Evolutionary conservation across 331 rosid species (phyloP).

Genomic region (Prunus yedoensis): DNA sequence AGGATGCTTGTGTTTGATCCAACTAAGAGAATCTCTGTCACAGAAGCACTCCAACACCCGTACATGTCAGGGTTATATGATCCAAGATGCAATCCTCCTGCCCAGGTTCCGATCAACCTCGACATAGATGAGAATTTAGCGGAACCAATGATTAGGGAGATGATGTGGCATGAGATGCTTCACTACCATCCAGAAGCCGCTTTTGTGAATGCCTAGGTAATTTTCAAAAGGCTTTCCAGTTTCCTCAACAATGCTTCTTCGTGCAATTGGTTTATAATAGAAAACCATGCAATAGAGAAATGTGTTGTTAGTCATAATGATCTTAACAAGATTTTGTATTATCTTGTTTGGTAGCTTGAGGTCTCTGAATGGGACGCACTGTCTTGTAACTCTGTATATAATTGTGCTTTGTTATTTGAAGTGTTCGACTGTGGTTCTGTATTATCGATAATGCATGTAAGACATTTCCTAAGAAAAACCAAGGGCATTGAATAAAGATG

Average conservation of each 20-base stretch:
- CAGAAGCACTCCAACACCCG: slow-evolving; percentile 55
- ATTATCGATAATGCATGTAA: neutral
- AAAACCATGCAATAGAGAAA: slow-evolving; percentile 2
- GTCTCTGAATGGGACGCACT: neutral
- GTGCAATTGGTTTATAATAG: neutral
- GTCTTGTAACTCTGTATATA: slow-evolving; percentile 20
- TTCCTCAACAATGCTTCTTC: too few relatives aligned
- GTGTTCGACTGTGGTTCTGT: neutral
- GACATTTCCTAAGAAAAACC: slow-evolving; percentile 2
- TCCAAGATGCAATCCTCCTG: slow-evolving; percentile 29
- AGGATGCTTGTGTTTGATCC: slow-evolving; percentile 59
- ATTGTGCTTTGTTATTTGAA: slow-evolving; percentile 5
- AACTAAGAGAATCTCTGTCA: slow-evolving; percentile 43
- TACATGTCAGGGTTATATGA: slow-evolving; percentile 48
- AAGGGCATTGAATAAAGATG: neutral
- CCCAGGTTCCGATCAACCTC: slow-evolving; percentile 38
- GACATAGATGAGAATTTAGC: slow-evolving; percentile 42
- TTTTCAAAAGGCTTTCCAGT: slow-evolving; percentile 12
- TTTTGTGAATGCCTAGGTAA: slow-evolving; percentile 14
- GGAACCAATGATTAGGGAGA: slow-evolving; percentile 42
- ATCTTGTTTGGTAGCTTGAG: slow-evolving; percentile 9
- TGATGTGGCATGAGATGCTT: slow-evolving; percentile 56
- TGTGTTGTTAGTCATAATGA: slow-evolving; percentile 4
- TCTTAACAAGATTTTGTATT: slow-evolving; percentile 26
- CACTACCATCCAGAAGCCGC: slow-evolving; percentile 48